Conservation (phyloP, 2,329 filamentous ascomycete species). For the Daldinia sp. region DNA sequence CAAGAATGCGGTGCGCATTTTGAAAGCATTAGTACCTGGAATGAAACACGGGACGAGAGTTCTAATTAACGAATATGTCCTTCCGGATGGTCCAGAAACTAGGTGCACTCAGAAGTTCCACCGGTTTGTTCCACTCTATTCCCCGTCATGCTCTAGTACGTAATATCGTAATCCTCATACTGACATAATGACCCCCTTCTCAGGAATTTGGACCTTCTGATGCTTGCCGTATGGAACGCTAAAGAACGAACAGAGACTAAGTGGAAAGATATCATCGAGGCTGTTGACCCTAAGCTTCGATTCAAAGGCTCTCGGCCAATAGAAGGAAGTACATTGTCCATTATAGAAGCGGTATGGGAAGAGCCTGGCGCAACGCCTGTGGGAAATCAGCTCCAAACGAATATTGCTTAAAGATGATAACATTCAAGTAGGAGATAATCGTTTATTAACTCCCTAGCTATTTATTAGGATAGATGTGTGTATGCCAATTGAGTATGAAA, state of each 20-base stretch:
- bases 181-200: not conserved
- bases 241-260: not conserved
- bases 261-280: not conserved
- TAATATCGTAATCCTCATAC: not conserved
- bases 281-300: not conserved
- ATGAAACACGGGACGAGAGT: constrained; percentile 1
- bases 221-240: not conserved
- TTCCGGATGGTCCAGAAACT: not conserved
- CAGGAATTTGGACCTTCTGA: not conserved
- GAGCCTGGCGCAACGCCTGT: not conserved
- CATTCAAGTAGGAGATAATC: too few relatives aligned
- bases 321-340: not conserved
- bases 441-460: too few relatives aligned
- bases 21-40: not conserved
- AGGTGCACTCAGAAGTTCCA: not conserved
- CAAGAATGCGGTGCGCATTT: not conserved
- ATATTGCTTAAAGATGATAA: too few relatives aligned
- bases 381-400: not conserved
- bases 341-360: not conserved
- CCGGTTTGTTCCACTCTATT: not conserved
- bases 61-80: not conserved
- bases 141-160: not conserved
- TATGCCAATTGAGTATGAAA: too few relatives aligned
- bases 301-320: not conserved
- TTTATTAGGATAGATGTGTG: too few relatives aligned